Evolutionary conservation across 2,329 filamentous ascomycete genomes (phyloP).

Genomic region (Fusarium gaditjirri): DNA sequence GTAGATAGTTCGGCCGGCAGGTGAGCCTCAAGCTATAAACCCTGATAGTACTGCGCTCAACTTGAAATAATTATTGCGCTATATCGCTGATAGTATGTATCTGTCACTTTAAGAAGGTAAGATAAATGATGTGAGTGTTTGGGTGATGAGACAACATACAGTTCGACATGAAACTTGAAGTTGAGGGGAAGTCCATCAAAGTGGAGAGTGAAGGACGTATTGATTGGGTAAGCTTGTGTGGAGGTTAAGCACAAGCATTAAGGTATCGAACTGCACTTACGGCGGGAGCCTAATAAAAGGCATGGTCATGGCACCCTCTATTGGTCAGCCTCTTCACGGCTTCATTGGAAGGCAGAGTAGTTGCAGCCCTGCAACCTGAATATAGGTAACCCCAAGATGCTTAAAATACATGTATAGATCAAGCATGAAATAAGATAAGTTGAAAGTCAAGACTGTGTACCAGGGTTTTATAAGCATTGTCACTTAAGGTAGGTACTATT

Average conservation of each 20-base stretch:
- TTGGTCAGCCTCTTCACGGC: background rate
- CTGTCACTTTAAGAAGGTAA: background rate
- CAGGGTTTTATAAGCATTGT: background rate
- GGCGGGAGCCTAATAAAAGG: constrained; percentile 20
- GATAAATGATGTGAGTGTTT: background rate
- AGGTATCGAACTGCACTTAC: constrained; percentile 16
- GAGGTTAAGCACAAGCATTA: constrained; percentile 10
- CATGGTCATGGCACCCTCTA: constrained; percentile 1
- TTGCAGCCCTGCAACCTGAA: background rate
- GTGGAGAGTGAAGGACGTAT: constrained; percentile 15
- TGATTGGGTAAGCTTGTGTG: constrained; percentile 13
- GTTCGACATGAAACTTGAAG: constrained; percentile 33
- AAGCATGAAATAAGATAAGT: background rate
- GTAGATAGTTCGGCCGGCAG: background rate
- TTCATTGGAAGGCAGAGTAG: background rate
- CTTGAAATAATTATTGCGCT: background rate
- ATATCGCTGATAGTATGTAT: background rate
- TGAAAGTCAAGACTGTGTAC: background rate
- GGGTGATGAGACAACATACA: constrained; percentile 6
- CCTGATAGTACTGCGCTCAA: background rate
- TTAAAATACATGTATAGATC: background rate
- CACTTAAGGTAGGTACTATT: background rate
- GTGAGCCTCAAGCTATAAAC: background rate
- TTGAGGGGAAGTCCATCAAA: constrained; percentile 30
- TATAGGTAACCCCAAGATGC: background rate